These are phyloP conservation scores for Aspergillus ustus DNA, from an alignment of 2,329 filamentous ascomycete genomes.

Conservation along the genomic window DNA sequence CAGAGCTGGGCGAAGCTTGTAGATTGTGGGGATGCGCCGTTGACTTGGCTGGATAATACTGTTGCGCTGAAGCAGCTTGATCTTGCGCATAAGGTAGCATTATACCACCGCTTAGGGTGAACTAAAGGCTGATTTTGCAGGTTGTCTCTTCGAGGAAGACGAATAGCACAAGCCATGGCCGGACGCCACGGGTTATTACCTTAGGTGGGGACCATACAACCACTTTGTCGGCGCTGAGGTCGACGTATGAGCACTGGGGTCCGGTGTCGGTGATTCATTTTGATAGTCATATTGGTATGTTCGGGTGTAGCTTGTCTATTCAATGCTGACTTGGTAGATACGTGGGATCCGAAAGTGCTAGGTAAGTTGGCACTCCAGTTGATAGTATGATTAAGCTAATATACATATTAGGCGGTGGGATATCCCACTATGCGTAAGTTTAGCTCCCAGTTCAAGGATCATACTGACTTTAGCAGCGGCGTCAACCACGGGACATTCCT, in stretches of 20 bases:
- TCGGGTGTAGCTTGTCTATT: background rate
- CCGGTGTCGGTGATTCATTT: slow-evolving; percentile 63
- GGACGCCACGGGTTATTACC: slow-evolving; percentile 55
- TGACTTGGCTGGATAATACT: slow-evolving; percentile 59
- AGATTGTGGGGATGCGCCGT: slow-evolving; percentile 60
- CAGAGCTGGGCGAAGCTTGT: slow-evolving; percentile 57
- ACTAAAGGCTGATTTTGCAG: slow-evolving; percentile 24
- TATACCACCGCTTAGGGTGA: background rate
- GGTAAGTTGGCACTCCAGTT: slow-evolving; percentile 35
- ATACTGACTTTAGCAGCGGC: slow-evolving; percentile 36
- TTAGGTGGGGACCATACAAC: slow-evolving; percentile 63
- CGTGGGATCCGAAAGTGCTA: slow-evolving; percentile 59
- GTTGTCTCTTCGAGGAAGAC: slow-evolving; percentile 52
- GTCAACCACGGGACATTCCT: slow-evolving; percentile 63
- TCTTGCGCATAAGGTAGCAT: slow-evolving; percentile 51
- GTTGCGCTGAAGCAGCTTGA: slow-evolving; percentile 59
- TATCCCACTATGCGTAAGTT: slow-evolving; percentile 40
- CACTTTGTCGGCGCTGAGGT: slow-evolving; percentile 57
- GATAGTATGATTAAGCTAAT: background rate
- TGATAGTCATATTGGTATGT: slow-evolving; percentile 52
- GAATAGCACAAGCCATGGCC: slow-evolving; percentile 41
- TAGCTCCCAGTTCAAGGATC: background rate
- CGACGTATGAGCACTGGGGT: slow-evolving; percentile 55
- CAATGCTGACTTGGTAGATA: slow-evolving; percentile 40
- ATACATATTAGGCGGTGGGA: slow-evolving; percentile 18